Percentiles rank a stretch among this genome's conserved stretches.
Evolutionary conservation across 768 basidiomycete genomes (phyloP).

Genomic region (Lactarius hengduanensis): DNA sequence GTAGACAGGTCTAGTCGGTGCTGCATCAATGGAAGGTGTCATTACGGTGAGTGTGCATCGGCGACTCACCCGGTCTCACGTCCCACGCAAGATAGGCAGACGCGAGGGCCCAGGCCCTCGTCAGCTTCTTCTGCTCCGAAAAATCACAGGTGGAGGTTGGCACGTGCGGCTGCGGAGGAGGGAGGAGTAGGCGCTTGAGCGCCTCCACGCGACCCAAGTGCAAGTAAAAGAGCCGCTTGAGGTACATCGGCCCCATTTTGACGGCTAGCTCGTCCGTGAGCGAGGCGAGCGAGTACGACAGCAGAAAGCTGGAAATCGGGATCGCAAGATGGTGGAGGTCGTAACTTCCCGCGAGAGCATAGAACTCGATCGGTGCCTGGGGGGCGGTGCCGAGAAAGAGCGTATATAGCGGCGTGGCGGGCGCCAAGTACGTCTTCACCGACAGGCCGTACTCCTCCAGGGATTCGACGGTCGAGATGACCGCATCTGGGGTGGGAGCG

Average conservation of each 20-base stretch:
- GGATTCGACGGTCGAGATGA: slow-evolving; percentile 54
- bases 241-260: slow-evolving; percentile 70
- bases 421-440: slow-evolving; percentile 46
- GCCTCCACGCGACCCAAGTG: slow-evolving; percentile 83
- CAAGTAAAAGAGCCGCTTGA: slow-evolving; percentile 79
- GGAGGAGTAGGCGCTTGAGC: slow-evolving; percentile 71
- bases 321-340: slow-evolving; percentile 75
- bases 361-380: slow-evolving; percentile 65
- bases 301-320: slow-evolving; percentile 68
- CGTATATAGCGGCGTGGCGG: slow-evolving; percentile 54
- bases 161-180: slow-evolving; percentile 74
- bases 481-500: slow-evolving; percentile 60
- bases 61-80: slow-evolving; percentile 64
- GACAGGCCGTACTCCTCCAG: slow-evolving; percentile 61
- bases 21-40: neutral
- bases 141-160: slow-evolving; percentile 69
- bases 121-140: slow-evolving; percentile 73
- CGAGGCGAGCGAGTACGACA: slow-evolving; percentile 64
- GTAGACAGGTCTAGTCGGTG: slow-evolving; percentile 62
- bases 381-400: slow-evolving; percentile 68
- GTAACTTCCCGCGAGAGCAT: slow-evolving; percentile 64
- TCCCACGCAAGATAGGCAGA: slow-evolving; percentile 85
- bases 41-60: neutral
- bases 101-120: slow-evolving; percentile 79
- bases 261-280: slow-evolving; percentile 70